A percentile compares a stretch with the other conserved stretches of the same genome.
Evolutionary conservation across 768 basidiomycete genomes (phyloP).

Genomic region (Rhodotorula sphaerocarpa): DNA sequence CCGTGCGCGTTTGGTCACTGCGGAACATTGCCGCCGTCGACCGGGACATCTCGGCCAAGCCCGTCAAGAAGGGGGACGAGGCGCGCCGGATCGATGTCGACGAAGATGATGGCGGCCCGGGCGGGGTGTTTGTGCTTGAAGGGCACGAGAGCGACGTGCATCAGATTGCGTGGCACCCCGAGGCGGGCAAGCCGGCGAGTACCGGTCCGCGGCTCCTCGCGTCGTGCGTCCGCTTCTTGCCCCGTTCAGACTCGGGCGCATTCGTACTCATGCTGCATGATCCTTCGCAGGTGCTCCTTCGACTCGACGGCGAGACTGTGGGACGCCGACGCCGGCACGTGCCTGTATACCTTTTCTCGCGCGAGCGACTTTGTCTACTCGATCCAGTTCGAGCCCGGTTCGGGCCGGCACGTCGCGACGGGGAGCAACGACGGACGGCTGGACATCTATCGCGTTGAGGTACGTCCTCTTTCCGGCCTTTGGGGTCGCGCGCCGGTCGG

Average conservation of each 20-base stretch:
- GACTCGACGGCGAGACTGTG: constrained; percentile 72
- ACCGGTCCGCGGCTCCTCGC: constrained; percentile 30
- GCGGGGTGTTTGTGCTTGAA: constrained; percentile 25
- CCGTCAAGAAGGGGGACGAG: constrained; percentile 6
- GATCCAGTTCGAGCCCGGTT: constrained; percentile 62
- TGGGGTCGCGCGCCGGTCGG: too few relatives aligned
- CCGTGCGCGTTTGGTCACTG: constrained; percentile 40
- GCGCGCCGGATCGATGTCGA: constrained; percentile 25
- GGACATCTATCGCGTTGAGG: constrained; percentile 62
- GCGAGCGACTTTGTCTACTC: constrained; percentile 67
- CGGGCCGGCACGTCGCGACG: constrained; percentile 61
- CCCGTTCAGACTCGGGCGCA: neutral
- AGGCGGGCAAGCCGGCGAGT: constrained; percentile 5
- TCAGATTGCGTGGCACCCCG: constrained; percentile 35
- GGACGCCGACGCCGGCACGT: constrained; percentile 70
- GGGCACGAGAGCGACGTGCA: constrained; percentile 38
- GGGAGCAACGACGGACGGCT: constrained; percentile 72
- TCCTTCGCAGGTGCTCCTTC: constrained; percentile 58
- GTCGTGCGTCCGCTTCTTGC: constrained; percentile 18
- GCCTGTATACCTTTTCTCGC: constrained; percentile 61
- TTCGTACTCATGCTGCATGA: neutral
- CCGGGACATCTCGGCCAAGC: constrained; percentile 1
- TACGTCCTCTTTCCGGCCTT: constrained; percentile 42
- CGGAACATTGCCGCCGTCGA: constrained; percentile 20
- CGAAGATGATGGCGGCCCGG: constrained; percentile 12